Percentiles rank a stretch among this genome's conserved stretches.
These are phyloP conservation scores for Phaeosphaeriaceae sp. DNA, from an alignment of 2,329 filamentous ascomycete genomes.

Conservation along the genomic window DNA sequence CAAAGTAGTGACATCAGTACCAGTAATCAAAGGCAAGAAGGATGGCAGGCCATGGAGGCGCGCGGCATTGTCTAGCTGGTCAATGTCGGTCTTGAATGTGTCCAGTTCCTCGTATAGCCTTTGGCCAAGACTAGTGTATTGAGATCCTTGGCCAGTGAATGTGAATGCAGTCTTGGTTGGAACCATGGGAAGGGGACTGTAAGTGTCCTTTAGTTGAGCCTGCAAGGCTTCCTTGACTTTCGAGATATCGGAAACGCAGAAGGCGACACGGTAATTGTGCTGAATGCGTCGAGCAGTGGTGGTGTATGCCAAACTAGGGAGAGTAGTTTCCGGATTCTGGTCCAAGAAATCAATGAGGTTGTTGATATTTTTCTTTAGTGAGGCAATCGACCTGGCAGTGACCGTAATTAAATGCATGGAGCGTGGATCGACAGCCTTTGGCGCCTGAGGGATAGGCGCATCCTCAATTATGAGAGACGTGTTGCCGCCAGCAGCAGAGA, in stretches of 20 bases:
- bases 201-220: slow-evolving; percentile 57
- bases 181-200: slow-evolving; percentile 61
- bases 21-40: slow-evolving; percentile 57
- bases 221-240: slow-evolving; percentile 56
- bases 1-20: slow-evolving; percentile 56
- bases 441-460: slow-evolving; percentile 52
- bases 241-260: slow-evolving; percentile 54
- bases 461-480: slow-evolving; percentile 61
- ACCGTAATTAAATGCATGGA: slow-evolving; percentile 57
- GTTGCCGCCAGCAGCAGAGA: slow-evolving; percentile 61
- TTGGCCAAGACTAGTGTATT: slow-evolving; percentile 59
- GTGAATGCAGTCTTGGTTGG: slow-evolving; percentile 59
- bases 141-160: slow-evolving; percentile 61
- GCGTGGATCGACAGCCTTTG: slow-evolving; percentile 53
- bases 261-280: slow-evolving; percentile 59
- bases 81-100: slow-evolving; percentile 57
- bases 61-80: slow-evolving; percentile 56
- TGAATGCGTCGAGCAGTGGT: slow-evolving; percentile 61
- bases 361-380: slow-evolving; percentile 59
- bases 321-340: slow-evolving; percentile 53
- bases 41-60: slow-evolving; percentile 56
- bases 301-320: slow-evolving; percentile 59
- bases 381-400: slow-evolving; percentile 58
- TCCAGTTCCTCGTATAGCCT: slow-evolving; percentile 57
- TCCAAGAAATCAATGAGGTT: slow-evolving; percentile 55